Conservation (phyloP, 2,329 filamentous ascomycete species). For the Aureobasidium sp. region DNA sequence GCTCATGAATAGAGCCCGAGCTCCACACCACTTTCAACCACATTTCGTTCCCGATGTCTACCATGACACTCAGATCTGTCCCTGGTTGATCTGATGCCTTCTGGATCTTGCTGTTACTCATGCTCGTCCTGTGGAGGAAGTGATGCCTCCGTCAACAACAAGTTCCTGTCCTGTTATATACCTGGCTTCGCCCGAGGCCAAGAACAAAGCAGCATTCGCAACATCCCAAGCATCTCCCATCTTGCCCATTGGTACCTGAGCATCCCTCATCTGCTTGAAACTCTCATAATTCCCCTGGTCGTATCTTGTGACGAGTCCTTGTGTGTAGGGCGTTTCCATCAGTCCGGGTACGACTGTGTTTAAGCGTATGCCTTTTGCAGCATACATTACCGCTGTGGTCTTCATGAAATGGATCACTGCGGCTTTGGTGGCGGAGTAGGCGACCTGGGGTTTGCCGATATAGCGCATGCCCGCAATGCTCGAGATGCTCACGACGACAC, state of each 20-base stretch:
- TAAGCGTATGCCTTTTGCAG: background rate
- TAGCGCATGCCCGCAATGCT: background rate
- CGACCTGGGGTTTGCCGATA: background rate
- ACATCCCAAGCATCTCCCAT: slow-evolving; percentile 8
- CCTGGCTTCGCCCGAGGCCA: slow-evolving; percentile 11
- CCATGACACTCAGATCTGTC: no score
- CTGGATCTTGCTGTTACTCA: background rate
- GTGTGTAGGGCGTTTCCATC: background rate
- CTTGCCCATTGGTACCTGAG: background rate
- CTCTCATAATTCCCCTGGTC: background rate
- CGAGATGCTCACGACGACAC: background rate
- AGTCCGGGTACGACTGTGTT: background rate
- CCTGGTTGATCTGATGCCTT: no score
- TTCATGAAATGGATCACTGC: background rate
- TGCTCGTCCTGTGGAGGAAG: background rate
- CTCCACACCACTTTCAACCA: no score
- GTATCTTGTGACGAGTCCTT: background rate
- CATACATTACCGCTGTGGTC: background rate
- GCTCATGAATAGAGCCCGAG: no score
- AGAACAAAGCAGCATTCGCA: slow-evolving; percentile 1
- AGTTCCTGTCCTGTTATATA: slow-evolving; percentile 14
- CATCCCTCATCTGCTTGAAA: background rate
- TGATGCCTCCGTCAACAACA: slow-evolving; percentile 11
- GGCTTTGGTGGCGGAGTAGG: background rate
- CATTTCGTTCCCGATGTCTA: no score